Base-by-base conservation (phyloP, 371 early-diverging fungal genomes). In the Modicella reniformis region DNA sequence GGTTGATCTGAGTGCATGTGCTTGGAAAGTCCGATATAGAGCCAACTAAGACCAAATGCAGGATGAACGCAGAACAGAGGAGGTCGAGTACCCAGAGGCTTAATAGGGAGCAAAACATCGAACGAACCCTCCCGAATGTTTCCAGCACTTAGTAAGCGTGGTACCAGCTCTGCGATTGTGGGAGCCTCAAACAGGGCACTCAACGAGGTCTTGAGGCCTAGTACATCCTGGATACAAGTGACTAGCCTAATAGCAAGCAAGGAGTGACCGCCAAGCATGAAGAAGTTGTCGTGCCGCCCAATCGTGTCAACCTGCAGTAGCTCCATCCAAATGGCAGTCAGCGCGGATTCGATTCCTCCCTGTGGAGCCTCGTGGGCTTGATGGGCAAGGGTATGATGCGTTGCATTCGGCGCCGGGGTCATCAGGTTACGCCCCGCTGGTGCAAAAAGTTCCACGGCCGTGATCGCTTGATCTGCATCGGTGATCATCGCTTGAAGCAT, bases 31-130 rank as follows among this genome's bases (percentile, higher is more conserved):
- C 64, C 56, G 19, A 21, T 44, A 19, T 29, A 64, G 33, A 41
- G 23, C 64, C 64, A 64, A 33, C 64, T 55, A 7, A 64, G 34
- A 23, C 64, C 64, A 3, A 8, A 6, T 12, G 13, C 55, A 40
- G 51, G 64, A 28, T 64, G 64, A 33, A 64, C 33, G 23, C 64
- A 64, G 56, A 64, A 64, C 48, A 64, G 32, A 3, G 64, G 64
- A 5, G 33, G 21, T 2, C 56, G 56, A 32, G 28, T 47, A 7
- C 64, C 64, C n/a, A 19, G 44, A 10, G 56, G 44, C 47, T 56
- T 40, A 34, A 64, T 54, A 13, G 64, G 64, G 13, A 64, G 48
- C 48, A 64, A 32, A 3, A 55, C 56, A 21, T 47, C 26, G 48
- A 30, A 64, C 5, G 47, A 17, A n/a, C 28, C 55, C 1, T 64